These are phyloP conservation scores for Cytospora paraplurivora DNA, from an alignment of 2,329 filamentous ascomycete species.

Conservation along the genomic window DNA sequence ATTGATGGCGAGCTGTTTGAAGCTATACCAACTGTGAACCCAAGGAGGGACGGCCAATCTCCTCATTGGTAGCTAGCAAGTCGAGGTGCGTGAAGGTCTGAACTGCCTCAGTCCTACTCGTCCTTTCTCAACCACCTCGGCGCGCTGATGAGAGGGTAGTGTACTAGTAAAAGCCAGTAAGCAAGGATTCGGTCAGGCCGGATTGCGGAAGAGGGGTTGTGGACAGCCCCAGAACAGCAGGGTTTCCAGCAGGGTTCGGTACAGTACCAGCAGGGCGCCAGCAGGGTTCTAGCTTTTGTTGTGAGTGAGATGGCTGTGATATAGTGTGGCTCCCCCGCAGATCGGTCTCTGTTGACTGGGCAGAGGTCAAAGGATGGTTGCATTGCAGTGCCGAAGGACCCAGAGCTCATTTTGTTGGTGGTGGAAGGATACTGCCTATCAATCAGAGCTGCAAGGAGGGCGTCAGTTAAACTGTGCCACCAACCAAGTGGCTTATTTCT, in stretches of 20 bases:
- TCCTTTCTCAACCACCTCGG: too few relatives aligned
- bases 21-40: constrained; percentile 8
- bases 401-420: background rate
- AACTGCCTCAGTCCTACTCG: too few relatives aligned
- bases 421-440: background rate
- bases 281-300: background rate
- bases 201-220: too few relatives aligned
- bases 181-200: too few relatives aligned
- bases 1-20: constrained; percentile 20
- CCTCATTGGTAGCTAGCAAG: background rate
- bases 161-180: too few relatives aligned
- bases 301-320: background rate
- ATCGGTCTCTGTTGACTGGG: background rate
- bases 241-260: too few relatives aligned
- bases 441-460: background rate
- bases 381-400: background rate
- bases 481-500: background rate
- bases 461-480: background rate
- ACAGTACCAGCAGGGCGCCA: background rate
- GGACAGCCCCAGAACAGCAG: too few relatives aligned
- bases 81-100: too few relatives aligned
- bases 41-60: background rate
- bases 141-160: too few relatives aligned
- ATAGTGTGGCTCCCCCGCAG: background rate
- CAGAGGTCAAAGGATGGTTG: background rate